Evolutionary conservation across 108 stramenopile species (phyloP).

Genomic region (Poteriospumella lacustris): DNA sequence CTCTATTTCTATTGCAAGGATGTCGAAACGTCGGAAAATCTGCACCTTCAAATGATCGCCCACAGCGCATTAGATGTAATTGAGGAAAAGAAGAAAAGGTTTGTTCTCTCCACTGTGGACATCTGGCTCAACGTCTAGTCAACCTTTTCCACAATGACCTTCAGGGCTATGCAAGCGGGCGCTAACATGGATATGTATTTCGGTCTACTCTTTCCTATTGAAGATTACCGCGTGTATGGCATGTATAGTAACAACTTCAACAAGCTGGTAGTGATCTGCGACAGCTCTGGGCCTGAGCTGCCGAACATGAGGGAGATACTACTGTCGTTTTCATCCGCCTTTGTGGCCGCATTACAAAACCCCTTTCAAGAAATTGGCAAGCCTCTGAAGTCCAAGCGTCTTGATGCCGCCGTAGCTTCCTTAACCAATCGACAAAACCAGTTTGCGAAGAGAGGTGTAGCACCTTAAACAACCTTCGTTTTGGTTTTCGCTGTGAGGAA

Average conservation of each 20-base stretch:
- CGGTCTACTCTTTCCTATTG: not conserved
- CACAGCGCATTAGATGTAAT: not conserved
- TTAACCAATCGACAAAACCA: too few relatives aligned
- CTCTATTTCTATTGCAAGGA: constrained; percentile 21
- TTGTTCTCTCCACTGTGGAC: too few relatives aligned
- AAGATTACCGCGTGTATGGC: not conserved
- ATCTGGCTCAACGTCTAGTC: not conserved
- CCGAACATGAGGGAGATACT: not conserved
- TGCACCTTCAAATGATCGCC: constrained; percentile 15
- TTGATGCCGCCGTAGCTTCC: not conserved
- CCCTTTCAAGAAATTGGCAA: not conserved
- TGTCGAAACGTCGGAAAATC: not conserved
- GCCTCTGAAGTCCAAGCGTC: not conserved
- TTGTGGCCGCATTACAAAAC: not conserved
- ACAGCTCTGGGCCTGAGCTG: not conserved
- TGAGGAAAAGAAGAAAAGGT: constrained; percentile 13
- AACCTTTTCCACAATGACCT: not conserved
- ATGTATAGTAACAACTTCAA: not conserved
- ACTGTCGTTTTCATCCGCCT: not conserved
- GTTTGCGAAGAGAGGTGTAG: too few relatives aligned
- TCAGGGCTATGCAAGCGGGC: not conserved
- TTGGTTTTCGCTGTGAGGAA: too few relatives aligned
- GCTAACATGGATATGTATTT: not conserved
- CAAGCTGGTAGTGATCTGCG: not conserved
- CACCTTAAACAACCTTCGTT: too few relatives aligned